phyloP scores from a whole-genome alignment of 257 asterid species.

The Solanum sejunctum region DNA sequence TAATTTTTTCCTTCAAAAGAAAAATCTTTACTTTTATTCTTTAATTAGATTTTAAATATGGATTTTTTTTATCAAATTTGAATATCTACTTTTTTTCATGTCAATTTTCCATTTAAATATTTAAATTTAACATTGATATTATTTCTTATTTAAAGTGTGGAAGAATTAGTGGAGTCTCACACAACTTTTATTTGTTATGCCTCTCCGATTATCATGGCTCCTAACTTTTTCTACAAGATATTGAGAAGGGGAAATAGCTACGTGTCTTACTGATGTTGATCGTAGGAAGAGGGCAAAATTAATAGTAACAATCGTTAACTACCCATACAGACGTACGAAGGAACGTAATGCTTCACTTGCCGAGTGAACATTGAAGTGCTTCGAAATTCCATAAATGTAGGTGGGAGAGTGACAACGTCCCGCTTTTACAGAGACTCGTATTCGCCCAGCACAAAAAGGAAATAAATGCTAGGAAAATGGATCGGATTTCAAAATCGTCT shows the following conservation, averaged over 20 bases:
- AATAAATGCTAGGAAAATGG: background rate
- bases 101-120: too few species aligned
- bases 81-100: too few species aligned
- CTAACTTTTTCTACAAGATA: background rate
- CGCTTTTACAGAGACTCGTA: background rate
- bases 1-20: too few species aligned
- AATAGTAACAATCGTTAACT: background rate
- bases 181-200: too few species aligned
- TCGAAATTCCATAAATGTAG: background rate
- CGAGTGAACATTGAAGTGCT: background rate
- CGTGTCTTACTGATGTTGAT: background rate
- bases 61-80: too few species aligned
- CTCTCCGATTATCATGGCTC: background rate
- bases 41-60: too few species aligned
- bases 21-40: too few species aligned
- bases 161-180: too few species aligned
- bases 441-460: background rate
- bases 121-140: too few species aligned
- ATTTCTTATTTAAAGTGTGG: too few species aligned
- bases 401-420: background rate
- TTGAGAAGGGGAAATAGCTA: background rate
- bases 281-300: slow-evolving; percentile 1
- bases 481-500: background rate
- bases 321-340: background rate
- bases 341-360: background rate